Conservation (phyloP, 176 grass and related monocot genomes). For the Urochloa ruziziensis region DNA sequence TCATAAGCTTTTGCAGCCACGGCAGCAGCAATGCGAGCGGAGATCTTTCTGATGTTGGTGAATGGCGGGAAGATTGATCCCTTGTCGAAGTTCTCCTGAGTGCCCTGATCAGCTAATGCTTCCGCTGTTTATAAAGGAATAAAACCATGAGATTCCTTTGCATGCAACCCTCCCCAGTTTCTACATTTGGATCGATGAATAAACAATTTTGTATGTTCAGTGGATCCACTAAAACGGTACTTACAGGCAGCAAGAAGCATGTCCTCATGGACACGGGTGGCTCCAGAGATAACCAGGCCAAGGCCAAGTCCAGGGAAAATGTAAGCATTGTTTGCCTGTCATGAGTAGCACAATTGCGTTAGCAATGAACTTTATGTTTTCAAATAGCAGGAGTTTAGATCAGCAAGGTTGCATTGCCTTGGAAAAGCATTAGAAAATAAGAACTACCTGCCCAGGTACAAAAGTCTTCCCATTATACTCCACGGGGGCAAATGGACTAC, state of each 20-base stretch:
- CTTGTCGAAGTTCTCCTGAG: conserved; percentile 63
- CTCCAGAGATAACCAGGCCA: conserved; percentile 83
- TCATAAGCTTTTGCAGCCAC: conserved; percentile 95
- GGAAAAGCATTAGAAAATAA: conserved; percentile 23
- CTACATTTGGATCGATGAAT: not conserved
- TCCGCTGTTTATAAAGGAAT: conserved; percentile 56
- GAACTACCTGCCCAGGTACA: conserved; percentile 82
- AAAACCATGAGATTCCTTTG: not conserved
- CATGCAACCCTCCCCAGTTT: not conserved
- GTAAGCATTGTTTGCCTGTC: conserved; percentile 96
- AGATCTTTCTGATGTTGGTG: conserved; percentile 87
- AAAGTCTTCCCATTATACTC: conserved; percentile 69
- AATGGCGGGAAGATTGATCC: conserved; percentile 92
- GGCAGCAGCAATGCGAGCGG: conserved; percentile 75
- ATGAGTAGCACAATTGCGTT: conserved; percentile 4
- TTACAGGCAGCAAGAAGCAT: conserved; percentile 99
- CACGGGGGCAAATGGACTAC: conserved; percentile 92
- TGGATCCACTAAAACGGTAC: conserved; percentile 14
- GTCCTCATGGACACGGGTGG: conserved; percentile 84
- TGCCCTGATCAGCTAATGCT: conserved; percentile 77
- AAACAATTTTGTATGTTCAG: not conserved
- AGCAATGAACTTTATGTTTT: not conserved
- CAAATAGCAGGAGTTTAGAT: not conserved
- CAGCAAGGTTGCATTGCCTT: not conserved
- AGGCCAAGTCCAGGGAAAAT: conserved; percentile 98